Evolutionary conservation across 179 eudicot species (phyloP).

Genomic region (Carnegiea gigantea): DNA sequence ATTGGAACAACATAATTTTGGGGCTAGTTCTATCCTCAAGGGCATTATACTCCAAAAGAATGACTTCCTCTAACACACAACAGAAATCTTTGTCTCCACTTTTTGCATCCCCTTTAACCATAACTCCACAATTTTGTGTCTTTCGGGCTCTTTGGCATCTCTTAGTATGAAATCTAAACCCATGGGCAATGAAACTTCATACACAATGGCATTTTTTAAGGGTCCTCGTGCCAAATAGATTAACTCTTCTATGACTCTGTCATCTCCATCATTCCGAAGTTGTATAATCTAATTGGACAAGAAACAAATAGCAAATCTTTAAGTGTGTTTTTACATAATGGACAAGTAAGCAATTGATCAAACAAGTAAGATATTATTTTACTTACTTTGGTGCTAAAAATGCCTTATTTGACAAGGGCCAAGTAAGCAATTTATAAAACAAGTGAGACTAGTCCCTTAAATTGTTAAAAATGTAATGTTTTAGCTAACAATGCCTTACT

Average conservation of each 20-base stretch:
- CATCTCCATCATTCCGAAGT: background rate
- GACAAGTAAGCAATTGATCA: too few species aligned
- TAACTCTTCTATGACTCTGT: background rate
- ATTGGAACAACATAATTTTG: background rate
- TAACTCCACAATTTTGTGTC: too few species aligned
- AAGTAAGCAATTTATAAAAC: too few species aligned
- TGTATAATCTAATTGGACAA: background rate
- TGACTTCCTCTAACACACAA: background rate
- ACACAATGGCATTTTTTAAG: background rate
- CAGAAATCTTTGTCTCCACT: background rate
- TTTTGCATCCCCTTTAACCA: background rate
- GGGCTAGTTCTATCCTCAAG: background rate
- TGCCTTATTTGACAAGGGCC: too few species aligned
- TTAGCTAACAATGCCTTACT: too few species aligned
- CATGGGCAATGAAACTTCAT: background rate
- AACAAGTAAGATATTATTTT: too few species aligned
- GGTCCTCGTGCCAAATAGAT: background rate
- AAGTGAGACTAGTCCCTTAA: too few species aligned
- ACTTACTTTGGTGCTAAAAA: too few species aligned
- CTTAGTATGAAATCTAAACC: background rate
- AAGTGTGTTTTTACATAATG: too few species aligned
- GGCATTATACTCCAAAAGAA: constrained; percentile 2
- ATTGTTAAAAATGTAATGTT: too few species aligned
- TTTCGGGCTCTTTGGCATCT: background rate
- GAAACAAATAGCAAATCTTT: too few species aligned